Evolutionary conservation across 2,329 filamentous ascomycete genomes (phyloP).

Genomic region (Macrophomina pseudophaseolina): DNA sequence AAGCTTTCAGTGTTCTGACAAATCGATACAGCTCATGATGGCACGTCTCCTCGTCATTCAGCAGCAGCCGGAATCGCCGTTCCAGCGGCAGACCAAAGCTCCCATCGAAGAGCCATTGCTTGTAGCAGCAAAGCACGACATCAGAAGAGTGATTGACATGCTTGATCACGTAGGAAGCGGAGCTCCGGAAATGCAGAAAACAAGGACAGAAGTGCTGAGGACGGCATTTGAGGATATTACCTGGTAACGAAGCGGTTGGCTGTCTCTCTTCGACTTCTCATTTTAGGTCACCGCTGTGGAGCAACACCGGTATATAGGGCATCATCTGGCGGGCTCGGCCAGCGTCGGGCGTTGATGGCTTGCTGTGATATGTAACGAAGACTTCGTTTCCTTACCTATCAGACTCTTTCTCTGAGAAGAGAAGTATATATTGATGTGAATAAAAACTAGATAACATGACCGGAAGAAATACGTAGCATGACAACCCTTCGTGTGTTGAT

Average conservation of each 20-base stretch:
- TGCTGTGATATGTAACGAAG: background rate
- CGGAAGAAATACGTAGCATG: too few species aligned
- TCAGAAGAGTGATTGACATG: slow-evolving; percentile 51
- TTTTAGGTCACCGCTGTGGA: background rate
- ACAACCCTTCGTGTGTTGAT: too few species aligned
- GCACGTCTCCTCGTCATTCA: slow-evolving; percentile 45
- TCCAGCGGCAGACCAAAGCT: slow-evolving; percentile 31
- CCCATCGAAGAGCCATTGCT: slow-evolving; percentile 42
- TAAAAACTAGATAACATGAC: background rate
- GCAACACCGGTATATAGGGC: background rate
- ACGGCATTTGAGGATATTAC: slow-evolving; percentile 50
- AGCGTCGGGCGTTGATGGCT: slow-evolving; percentile 1
- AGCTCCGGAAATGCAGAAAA: slow-evolving; percentile 55
- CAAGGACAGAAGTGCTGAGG: slow-evolving; percentile 52
- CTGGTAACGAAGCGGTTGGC: background rate
- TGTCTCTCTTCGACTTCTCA: background rate
- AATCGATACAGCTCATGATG: slow-evolving; percentile 42
- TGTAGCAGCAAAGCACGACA: slow-evolving; percentile 50
- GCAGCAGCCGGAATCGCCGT: slow-evolving; percentile 39
- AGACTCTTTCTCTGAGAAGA: background rate
- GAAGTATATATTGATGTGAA: background rate
- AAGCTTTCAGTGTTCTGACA: slow-evolving; percentile 13
- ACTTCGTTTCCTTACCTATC: background rate
- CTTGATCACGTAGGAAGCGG: slow-evolving; percentile 50
- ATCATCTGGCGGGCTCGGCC: background rate